Base-by-base conservation (phyloP, 257 asterid species). In the Lycium barbarum region DNA sequence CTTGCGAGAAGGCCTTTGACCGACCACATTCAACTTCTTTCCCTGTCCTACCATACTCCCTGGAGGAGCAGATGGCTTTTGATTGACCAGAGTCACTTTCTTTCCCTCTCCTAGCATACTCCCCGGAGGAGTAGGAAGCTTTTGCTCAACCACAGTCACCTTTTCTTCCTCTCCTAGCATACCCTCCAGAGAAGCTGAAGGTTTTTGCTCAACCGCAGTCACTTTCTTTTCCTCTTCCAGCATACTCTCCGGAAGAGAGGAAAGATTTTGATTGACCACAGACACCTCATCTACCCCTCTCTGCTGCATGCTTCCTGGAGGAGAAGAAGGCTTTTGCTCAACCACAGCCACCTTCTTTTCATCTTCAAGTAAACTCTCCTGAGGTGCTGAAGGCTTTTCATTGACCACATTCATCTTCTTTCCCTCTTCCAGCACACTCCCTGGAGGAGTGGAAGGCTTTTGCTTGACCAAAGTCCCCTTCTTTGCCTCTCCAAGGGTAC, bases 161-260 rank as follows among this genome's bases (percentile, higher is more conserved):
- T 87, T 88, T 88, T 85, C 89, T 68, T 79, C 79, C 85, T 89
- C 89, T 54, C 74, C 90, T 15, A 87, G 81, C 36, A 70, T 33
- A 15, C 80, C 78, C 88, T 62, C 83, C 55, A 72, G 84, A 83
- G 82, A 26, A 18, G 90, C 33, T 18, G 88, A 82, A 83, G 89
- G 82, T 40, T 73, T 86, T 58, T 43, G 2, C 18, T 59, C 7
- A 1, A 17, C 66, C 66, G 6, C 66, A 59, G 33, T 59, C 45
- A 40, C 73, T 87, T 87, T 88, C 89, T 85, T 90, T 68, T 79
- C 79, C 85, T 89, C 89, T 54, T 71, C 90, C n/a, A 87, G 81
- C 36, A 70, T 33, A 15, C 80, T 80, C 88, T 62, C 83, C 55
- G 76, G 84, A 84, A 80, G 66, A 59, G 90, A 22, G 22, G 88